Percentiles rank a stretch among this genome's conserved stretches.
Evolutionary conservation across 768 basidiomycete genomes (phyloP).

Genomic region (Boletus subparvulus): DNA sequence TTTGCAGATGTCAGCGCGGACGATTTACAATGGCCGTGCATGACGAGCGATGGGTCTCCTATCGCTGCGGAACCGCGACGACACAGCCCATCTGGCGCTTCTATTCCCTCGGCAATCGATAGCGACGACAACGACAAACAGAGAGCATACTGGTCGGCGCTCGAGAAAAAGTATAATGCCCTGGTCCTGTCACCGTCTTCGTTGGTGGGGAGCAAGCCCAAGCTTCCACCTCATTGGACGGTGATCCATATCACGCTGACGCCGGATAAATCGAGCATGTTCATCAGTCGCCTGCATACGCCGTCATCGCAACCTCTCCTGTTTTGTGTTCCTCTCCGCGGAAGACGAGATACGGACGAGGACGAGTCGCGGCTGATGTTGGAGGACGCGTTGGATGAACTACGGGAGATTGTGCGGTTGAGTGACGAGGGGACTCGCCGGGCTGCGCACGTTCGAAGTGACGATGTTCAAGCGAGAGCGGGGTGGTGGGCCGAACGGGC

Average conservation of each 20-base stretch:
- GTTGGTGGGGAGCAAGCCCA: slow-evolving; percentile 42
- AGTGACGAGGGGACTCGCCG: slow-evolving; percentile 76
- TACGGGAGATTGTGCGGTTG: slow-evolving; percentile 74
- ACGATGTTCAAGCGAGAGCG: slow-evolving; percentile 60
- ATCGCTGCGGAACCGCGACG: slow-evolving; percentile 20
- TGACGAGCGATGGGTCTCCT: slow-evolving; percentile 45
- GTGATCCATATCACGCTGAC: slow-evolving; percentile 82
- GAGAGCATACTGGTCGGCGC: slow-evolving; percentile 60
- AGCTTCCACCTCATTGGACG: slow-evolving; percentile 77
- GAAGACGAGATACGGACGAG: slow-evolving; percentile 71
- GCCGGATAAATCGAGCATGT: slow-evolving; percentile 78
- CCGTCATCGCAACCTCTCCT: slow-evolving; percentile 59
- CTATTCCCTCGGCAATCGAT: slow-evolving; percentile 24
- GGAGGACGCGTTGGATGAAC: slow-evolving; percentile 68
- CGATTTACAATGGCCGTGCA: slow-evolving; percentile 74
- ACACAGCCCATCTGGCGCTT: slow-evolving; percentile 9
- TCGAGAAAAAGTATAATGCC: slow-evolving; percentile 53
- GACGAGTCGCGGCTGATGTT: slow-evolving; percentile 74
- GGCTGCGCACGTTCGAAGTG: slow-evolving; percentile 68
- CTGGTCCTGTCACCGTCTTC: slow-evolving; percentile 27
- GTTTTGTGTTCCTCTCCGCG: slow-evolving; percentile 87
- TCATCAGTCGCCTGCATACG: slow-evolving; percentile 76
- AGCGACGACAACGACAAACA: slow-evolving; percentile 36
- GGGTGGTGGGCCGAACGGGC: slow-evolving; percentile 87
- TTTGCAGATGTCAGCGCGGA: slow-evolving; percentile 49